Percentiles rank a stretch among this genome's conserved stretches.
phyloP scores from a whole-genome alignment of 352 stramenopile genomes.

The Phytophthora ohioensis region DNA sequence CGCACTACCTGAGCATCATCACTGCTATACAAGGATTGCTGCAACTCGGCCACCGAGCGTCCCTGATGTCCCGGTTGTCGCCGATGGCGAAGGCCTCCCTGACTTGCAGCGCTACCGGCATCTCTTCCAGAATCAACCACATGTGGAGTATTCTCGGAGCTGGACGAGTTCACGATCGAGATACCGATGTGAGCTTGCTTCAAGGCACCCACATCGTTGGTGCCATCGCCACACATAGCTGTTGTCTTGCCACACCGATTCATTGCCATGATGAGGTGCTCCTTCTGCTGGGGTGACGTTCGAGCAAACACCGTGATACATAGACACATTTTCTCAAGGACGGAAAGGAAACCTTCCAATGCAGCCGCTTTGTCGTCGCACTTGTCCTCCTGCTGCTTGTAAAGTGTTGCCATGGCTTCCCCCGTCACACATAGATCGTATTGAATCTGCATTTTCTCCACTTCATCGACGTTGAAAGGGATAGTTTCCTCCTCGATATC shows the following conservation, averaged over 20 bases:
- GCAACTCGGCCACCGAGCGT: conserved; percentile 50
- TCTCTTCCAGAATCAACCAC: conserved; percentile 40
- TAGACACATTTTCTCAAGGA: conserved; percentile 79
- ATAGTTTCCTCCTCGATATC: conserved; percentile 90
- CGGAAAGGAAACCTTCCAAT: conserved; percentile 69
- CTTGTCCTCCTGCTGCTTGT: conserved; percentile 40
- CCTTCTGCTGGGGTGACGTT: conserved; percentile 97
- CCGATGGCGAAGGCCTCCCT: conserved; percentile 60
- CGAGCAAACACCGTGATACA: conserved; percentile 95
- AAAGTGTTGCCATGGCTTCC: conserved; percentile 61
- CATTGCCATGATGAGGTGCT: conserved; percentile 95
- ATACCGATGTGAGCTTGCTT: conserved; percentile 93
- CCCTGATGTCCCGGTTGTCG: conserved; percentile 67
- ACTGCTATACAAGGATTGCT: conserved; percentile 85
- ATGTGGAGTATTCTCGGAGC: conserved; percentile 61
- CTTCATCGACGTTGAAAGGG: conserved; percentile 66
- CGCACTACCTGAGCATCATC: conserved; percentile 96
- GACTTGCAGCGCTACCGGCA: conserved; percentile 52
- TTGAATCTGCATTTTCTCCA: conserved; percentile 69
- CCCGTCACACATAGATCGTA: conserved; percentile 90
- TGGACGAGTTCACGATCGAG: conserved; percentile 82
- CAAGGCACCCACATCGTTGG: conserved; percentile 98
- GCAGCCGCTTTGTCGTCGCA: conserved; percentile 35
- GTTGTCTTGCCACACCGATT: conserved; percentile 93
- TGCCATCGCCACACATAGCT: conserved; percentile 98